Evolutionary conservation across 306 rosid species (phyloP).

Genomic region (Ormosia emarginata): DNA sequence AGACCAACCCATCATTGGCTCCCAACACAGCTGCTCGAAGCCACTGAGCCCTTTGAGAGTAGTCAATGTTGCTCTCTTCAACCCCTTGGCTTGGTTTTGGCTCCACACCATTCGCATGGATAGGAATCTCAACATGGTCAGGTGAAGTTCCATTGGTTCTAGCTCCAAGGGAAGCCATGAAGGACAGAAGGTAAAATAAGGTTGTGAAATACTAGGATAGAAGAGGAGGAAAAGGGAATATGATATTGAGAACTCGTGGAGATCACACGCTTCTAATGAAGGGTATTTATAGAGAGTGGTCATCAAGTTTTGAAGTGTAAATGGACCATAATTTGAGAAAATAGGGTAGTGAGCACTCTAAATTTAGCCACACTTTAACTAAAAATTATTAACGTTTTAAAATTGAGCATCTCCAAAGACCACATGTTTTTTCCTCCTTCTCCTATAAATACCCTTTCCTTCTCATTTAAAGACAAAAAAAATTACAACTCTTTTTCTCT

Average conservation of each 20-base stretch:
- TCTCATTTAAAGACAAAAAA: no score
- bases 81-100: conserved; percentile 17
- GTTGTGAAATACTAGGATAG: neutral
- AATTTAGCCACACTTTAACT: no score
- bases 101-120: conserved; percentile 1
- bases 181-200: neutral
- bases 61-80: conserved; percentile 31
- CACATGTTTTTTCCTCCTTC: no score
- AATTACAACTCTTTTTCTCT: no score
- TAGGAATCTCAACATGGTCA: conserved; percentile 41
- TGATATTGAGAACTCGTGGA: conserved; percentile 44
- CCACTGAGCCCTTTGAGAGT: conserved; percentile 64
- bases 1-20: no score
- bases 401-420: no score
- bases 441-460: no score
- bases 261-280: conserved; percentile 33
- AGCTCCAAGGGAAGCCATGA: conserved; percentile 49
- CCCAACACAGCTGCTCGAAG: conserved; percentile 42
- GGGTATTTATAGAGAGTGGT: conserved; percentile 37
- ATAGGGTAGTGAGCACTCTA: no score
- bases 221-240: conserved; percentile 3
- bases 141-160: conserved; percentile 21
- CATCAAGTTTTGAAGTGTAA: neutral
- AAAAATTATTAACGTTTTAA: no score
- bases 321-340: no score